Percentiles rank a stretch among this genome's conserved stretches.
These are phyloP conservation scores for Dysphania ambrosioides DNA, from an alignment of 148 eudicot genomes.

Conservation along the genomic window DNA sequence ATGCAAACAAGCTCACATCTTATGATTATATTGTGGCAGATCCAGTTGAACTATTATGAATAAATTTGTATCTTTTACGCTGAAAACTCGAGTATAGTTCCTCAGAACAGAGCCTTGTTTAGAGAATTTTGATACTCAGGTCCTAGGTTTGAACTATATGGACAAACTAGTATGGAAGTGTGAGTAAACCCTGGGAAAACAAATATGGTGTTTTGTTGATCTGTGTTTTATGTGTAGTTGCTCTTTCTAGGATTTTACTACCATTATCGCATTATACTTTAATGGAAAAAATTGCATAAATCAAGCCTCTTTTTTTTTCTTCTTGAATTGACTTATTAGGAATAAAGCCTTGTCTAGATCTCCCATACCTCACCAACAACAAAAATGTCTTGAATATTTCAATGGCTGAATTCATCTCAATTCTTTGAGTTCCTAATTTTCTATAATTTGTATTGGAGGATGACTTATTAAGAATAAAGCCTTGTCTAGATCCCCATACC, in stretches of 20 bases:
- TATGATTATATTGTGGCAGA: neutral
- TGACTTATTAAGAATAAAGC: conserved; percentile 17
- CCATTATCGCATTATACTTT: neutral
- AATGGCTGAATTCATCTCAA: neutral
- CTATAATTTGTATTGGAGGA: conserved; percentile 45
- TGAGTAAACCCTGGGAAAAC: neutral
- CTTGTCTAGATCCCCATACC: neutral
- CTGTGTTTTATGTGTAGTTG: neutral
- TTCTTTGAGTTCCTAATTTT: neutral
- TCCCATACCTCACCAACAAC: neutral
- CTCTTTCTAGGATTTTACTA: neutral
- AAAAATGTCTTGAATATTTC: neutral
- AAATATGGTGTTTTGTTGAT: neutral
- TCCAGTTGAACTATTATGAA: neutral
- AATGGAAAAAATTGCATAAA: neutral
- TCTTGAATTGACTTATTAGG: neutral
- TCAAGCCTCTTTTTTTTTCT: neutral
- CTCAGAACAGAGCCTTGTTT: neutral
- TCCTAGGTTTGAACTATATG: neutral
- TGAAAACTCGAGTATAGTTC: neutral
- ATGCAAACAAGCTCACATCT: neutral
- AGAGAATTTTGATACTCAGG: neutral
- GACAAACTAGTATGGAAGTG: neutral
- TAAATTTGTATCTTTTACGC: neutral
- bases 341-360: neutral